Conservation (phyloP, 1,284 basidiomycete genomes). For the Pascua guehoae region DNA sequence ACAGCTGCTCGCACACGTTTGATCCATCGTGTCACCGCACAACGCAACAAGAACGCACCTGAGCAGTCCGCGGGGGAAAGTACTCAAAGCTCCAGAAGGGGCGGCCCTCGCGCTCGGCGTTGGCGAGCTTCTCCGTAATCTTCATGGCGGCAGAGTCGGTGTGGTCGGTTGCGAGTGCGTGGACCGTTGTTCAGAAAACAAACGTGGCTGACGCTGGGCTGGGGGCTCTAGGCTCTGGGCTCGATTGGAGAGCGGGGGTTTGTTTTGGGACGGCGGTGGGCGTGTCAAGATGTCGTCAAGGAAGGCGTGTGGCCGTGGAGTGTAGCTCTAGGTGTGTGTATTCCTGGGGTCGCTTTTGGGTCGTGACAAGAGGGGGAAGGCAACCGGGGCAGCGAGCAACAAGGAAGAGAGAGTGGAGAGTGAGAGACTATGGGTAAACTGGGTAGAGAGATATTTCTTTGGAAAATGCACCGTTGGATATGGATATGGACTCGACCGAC, state of each 20-base stretch:
- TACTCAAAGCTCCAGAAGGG: slow-evolving; percentile 97
- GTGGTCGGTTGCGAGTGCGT: background rate
- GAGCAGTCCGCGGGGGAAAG: slow-evolving; percentile 90
- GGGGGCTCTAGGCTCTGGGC: background rate
- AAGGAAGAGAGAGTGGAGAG: too few relatives aligned
- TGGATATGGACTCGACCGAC: too few relatives aligned
- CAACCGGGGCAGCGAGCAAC: too few relatives aligned
- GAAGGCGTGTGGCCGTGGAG: too few relatives aligned
- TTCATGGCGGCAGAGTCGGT: slow-evolving; percentile 58
- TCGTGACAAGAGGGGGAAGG: too few relatives aligned
- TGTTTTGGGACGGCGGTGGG: background rate
- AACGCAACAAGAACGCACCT: slow-evolving; percentile 54
- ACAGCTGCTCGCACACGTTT: slow-evolving; percentile 40
- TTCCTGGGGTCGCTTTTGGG: too few relatives aligned
- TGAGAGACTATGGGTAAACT: too few relatives aligned
- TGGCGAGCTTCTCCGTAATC: slow-evolving; percentile 83
- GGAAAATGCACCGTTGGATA: too few relatives aligned
- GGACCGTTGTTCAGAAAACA: background rate
- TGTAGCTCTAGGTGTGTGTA: too few relatives aligned
- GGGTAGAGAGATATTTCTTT: too few relatives aligned
- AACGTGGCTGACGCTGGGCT: slow-evolving; percentile 4
- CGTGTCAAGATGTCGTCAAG: background rate
- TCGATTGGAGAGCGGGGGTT: background rate
- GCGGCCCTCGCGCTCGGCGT: slow-evolving; percentile 74
- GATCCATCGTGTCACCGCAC: too few relatives aligned